phyloP scores from a whole-genome alignment of 345 rosid genomes.

The Linum trigynum region DNA sequence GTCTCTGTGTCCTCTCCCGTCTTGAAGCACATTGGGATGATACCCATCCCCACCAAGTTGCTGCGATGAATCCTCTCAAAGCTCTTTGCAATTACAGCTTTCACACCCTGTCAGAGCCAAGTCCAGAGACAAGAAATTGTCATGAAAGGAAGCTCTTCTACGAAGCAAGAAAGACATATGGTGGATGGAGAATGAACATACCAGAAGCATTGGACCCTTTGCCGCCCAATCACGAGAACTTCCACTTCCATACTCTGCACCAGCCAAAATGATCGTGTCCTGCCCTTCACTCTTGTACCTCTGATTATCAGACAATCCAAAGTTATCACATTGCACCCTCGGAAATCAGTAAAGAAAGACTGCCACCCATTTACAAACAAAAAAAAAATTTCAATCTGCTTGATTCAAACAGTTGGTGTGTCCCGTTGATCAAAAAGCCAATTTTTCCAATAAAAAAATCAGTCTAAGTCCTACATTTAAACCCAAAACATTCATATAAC shows the following conservation, averaged over 20 bases:
- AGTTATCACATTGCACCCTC: not conserved
- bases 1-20: conserved; percentile 76
- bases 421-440: no score
- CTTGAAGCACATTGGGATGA: conserved; percentile 73
- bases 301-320: conserved; percentile 24
- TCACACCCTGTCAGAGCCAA: conserved; percentile 51
- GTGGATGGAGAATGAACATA: conserved; percentile 15
- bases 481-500: no score
- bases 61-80: conserved; percentile 85
- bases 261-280: conserved; percentile 66
- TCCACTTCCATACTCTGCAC: conserved; percentile 93
- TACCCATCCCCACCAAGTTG: conserved; percentile 87
- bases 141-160: not conserved
- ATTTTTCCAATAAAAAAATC: no score
- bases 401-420: no score
- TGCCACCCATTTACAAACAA: not conserved
- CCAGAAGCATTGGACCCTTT: conserved; percentile 91
- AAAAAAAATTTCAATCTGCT: not conserved
- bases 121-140: conserved; percentile 1
- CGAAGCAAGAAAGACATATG: conserved; percentile 1
- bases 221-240: conserved; percentile 99
- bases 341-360: not conserved
- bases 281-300: conserved; percentile 67
- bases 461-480: no score
- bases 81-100: conserved; percentile 84